phyloP scores from a whole-genome alignment of 164 flowering plant species.

The Platanus orientalis region DNA sequence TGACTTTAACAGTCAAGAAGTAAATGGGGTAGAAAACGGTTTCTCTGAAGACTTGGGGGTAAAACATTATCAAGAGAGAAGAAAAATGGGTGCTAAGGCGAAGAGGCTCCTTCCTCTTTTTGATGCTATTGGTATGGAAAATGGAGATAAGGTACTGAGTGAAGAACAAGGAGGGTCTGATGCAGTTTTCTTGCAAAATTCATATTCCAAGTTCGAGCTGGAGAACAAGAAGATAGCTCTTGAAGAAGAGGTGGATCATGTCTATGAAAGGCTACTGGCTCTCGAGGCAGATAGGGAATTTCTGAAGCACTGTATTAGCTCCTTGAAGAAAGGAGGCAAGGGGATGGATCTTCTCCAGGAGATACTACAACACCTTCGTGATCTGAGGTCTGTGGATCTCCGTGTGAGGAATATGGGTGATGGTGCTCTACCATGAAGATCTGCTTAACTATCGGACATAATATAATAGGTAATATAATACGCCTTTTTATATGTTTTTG shows the following conservation, averaged over 20 bases:
- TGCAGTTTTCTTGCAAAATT: conserved; percentile 23
- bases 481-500: background rate
- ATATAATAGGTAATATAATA: conserved; percentile 12
- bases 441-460: background rate
- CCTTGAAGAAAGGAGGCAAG: conserved; percentile 82
- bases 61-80: conserved; percentile 36
- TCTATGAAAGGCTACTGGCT: conserved; percentile 82
- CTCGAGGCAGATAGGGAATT: conserved; percentile 90
- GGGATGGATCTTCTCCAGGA: conserved; percentile 87
- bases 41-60: conserved; percentile 36
- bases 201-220: conserved; percentile 17
- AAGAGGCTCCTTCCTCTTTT: conserved; percentile 78
- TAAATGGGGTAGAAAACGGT: conserved; percentile 42
- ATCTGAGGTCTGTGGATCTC: conserved; percentile 64
- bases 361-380: conserved; percentile 79
- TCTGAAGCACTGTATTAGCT: conserved; percentile 71
- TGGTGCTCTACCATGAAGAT: conserved; percentile 20
- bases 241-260: conserved; percentile 79
- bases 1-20: conserved; percentile 16
- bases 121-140: conserved; percentile 50
- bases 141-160: conserved; percentile 31
- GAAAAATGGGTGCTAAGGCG: conserved; percentile 39
- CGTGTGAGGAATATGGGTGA: conserved; percentile 52
- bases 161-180: conserved; percentile 35
- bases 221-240: conserved; percentile 42